phyloP scores from a whole-genome alignment of 2,329 filamentous ascomycete species.

The Keithomyces neogunnii region DNA sequence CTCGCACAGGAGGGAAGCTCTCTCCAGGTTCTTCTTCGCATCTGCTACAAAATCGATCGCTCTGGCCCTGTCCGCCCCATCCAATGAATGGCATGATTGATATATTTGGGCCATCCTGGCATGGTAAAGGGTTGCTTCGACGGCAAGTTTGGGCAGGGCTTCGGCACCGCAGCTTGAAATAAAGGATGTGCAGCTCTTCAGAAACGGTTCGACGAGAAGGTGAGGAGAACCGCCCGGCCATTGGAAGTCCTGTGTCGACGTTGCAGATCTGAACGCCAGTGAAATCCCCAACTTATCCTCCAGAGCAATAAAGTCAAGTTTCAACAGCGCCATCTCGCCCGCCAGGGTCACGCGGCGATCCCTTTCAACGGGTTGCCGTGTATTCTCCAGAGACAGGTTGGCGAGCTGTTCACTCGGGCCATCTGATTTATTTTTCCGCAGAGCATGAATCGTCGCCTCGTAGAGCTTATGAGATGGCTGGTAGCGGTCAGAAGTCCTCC shows the following conservation, averaged over 20 bases:
- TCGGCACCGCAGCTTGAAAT: not conserved
- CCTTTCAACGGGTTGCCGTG: not conserved
- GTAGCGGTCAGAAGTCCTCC: not conserved
- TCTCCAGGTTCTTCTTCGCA: conserved; percentile 3
- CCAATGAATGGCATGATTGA: not conserved
- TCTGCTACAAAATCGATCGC: conserved; percentile 2
- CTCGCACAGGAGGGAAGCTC: conserved; percentile 2
- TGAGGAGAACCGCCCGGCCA: not conserved
- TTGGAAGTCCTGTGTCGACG: not conserved
- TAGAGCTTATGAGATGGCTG: conserved; percentile 18
- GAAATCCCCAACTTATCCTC: no score
- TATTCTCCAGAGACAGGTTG: not conserved
- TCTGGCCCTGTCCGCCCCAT: not conserved
- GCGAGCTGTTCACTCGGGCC: not conserved
- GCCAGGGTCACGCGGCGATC: conserved; percentile 5
- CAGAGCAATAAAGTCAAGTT: conserved; percentile 1
- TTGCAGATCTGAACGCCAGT: not conserved
- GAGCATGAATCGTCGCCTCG: conserved; percentile 16
- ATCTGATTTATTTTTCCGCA: not conserved
- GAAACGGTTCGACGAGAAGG: not conserved
- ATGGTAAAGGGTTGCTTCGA: not conserved
- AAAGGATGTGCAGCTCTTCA: not conserved
- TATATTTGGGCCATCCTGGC: not conserved
- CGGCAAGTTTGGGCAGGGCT: not conserved
- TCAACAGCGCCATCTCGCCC: conserved; percentile 3